A percentile compares a stretch with the other conserved stretches of the same genome.
Conservation (phyloP, 2,329 filamentous ascomycete genomes). For the Colletotrichum sojae region DNA sequence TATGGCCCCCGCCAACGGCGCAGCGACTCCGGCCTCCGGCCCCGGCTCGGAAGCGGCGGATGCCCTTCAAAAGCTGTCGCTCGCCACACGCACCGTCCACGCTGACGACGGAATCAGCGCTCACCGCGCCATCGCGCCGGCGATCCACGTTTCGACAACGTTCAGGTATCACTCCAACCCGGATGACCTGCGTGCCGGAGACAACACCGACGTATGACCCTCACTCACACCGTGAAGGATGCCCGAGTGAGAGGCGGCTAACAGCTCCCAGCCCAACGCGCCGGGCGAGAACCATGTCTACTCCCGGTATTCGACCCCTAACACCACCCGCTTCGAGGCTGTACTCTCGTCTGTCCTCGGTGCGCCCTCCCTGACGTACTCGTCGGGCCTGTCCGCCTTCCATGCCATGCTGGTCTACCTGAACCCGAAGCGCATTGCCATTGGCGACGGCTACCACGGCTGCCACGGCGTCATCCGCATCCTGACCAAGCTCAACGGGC, state of each 20-base stretch:
- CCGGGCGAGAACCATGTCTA: slow-evolving; percentile 81
- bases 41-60: slow-evolving; percentile 16
- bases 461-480: slow-evolving; percentile 88
- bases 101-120: slow-evolving; percentile 84
- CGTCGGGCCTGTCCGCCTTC: slow-evolving; percentile 88
- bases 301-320: slow-evolving; percentile 84
- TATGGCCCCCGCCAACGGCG: slow-evolving; percentile 21
- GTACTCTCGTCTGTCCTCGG: slow-evolving; percentile 82
- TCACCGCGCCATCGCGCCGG: slow-evolving; percentile 85
- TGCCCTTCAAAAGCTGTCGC: slow-evolving; percentile 58
- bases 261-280: slow-evolving; percentile 59
- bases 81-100: slow-evolving; percentile 83
- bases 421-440: slow-evolving; percentile 86
- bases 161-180: slow-evolving; percentile 86
- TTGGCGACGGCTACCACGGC: slow-evolving; percentile 91
- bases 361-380: slow-evolving; percentile 81
- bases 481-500: slow-evolving; percentile 80
- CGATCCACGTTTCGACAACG: slow-evolving; percentile 92
- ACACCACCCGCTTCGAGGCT: slow-evolving; percentile 86
- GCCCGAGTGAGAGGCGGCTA: not conserved
- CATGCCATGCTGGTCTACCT: slow-evolving; percentile 88
- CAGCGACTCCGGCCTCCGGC: slow-evolving; percentile 13
- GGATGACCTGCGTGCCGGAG: slow-evolving; percentile 68
- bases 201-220: slow-evolving; percentile 67
- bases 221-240: not conserved